These are phyloP conservation scores for Chrysoporthe austroafricana DNA, from an alignment of 2,329 filamentous ascomycete species.

Conservation along the genomic window DNA sequence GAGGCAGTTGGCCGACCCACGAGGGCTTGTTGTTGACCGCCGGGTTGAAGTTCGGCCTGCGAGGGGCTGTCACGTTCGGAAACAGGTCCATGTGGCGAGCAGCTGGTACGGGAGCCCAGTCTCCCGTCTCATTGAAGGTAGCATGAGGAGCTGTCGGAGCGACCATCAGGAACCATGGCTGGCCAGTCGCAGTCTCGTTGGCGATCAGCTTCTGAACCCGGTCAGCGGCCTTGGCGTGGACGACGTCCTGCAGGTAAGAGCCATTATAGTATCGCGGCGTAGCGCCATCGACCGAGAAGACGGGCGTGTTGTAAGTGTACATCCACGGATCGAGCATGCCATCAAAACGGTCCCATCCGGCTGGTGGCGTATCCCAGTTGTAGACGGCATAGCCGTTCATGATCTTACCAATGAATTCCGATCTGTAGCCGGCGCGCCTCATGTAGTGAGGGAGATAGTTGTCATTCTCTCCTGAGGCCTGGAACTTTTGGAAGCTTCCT, in stretches of 20 bases:
- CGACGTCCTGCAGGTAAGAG: slow-evolving; percentile 46
- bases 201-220: slow-evolving; percentile 24
- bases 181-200: slow-evolving; percentile 22
- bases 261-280: slow-evolving; percentile 36
- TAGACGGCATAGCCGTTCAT: slow-evolving; percentile 66
- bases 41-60: slow-evolving; percentile 70
- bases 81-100: slow-evolving; percentile 67
- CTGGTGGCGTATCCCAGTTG: slow-evolving; percentile 58
- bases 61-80: slow-evolving; percentile 59
- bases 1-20: slow-evolving; percentile 27
- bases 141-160: slow-evolving; percentile 71
- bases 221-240: slow-evolving; percentile 41
- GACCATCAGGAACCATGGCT: slow-evolving; percentile 69
- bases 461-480: slow-evolving; percentile 66
- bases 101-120: slow-evolving; percentile 56
- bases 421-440: slow-evolving; percentile 69
- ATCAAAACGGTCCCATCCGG: slow-evolving; percentile 28
- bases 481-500: slow-evolving; percentile 69
- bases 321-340: slow-evolving; percentile 62
- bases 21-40: slow-evolving; percentile 43
- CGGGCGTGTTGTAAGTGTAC: slow-evolving; percentile 64
- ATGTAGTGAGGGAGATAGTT: slow-evolving; percentile 73
- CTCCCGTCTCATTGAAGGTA: slow-evolving; percentile 44
- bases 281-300: slow-evolving; percentile 25
- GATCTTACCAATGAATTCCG: slow-evolving; percentile 72